Evolutionary conservation across 2,329 filamentous ascomycete species (phyloP).

Genomic region (Pseudohalonectria lignicola): DNA sequence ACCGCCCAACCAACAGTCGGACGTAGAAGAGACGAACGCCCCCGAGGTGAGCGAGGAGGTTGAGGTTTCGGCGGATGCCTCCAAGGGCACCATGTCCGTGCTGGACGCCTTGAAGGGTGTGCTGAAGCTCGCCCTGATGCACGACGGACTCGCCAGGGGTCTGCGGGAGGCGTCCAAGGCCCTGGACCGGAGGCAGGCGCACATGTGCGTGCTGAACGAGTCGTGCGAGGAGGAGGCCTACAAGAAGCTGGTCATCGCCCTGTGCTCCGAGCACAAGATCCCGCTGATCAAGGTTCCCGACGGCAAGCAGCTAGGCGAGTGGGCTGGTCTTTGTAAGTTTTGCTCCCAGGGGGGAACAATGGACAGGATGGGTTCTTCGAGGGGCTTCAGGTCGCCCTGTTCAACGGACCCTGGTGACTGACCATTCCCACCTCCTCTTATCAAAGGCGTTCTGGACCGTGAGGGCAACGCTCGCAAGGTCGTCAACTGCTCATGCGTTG

Average conservation of each 20-base stretch:
- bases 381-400: too few species aligned
- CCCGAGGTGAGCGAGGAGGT: constrained; percentile 81
- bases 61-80: constrained; percentile 86
- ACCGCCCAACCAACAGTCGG: constrained; percentile 86
- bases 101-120: constrained; percentile 98
- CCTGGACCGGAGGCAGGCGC: constrained; percentile 94
- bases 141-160: constrained; percentile 97
- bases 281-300: constrained; percentile 99
- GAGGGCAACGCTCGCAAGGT: constrained; percentile 99
- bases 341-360: too few species aligned
- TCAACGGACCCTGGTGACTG: too few species aligned
- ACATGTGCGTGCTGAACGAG: constrained; percentile 99
- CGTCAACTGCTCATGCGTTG: constrained; percentile 99
- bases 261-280: constrained; percentile 99
- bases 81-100: constrained; percentile 92
- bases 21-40: constrained; percentile 98
- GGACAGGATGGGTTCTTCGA: too few species aligned
- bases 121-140: constrained; percentile 96
- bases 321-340: constrained; percentile 95
- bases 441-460: constrained; percentile 98
- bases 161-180: constrained; percentile 98
- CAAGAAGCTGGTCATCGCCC: constrained; percentile 99
- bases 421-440: too few species aligned
- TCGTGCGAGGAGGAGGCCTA: constrained; percentile 99
- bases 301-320: constrained; percentile 99